These are phyloP conservation scores for Begonia fuchsioides DNA, from an alignment of 306 rosid species.

Conservation along the genomic window DNA sequence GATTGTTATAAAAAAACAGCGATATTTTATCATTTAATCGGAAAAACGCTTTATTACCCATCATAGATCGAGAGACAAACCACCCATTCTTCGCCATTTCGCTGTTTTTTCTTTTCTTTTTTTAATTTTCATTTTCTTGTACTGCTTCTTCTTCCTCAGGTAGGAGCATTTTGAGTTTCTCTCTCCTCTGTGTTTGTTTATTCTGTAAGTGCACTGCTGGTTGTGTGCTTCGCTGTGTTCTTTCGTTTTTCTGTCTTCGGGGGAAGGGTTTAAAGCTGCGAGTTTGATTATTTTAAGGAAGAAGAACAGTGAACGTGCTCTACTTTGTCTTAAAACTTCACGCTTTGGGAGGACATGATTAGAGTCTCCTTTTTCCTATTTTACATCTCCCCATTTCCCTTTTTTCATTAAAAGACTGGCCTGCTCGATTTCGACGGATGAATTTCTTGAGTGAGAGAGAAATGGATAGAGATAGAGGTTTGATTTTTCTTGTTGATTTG, in stretches of 20 bases:
- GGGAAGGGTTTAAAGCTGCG: constrained; percentile 26
- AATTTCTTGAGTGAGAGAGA: constrained; percentile 10
- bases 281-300: constrained; percentile 40
- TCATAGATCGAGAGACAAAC: constrained; percentile 9
- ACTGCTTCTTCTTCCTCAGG: constrained; percentile 10
- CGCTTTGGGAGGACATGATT: constrained; percentile 52
- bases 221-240: constrained; percentile 53
- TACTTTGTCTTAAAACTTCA: constrained; percentile 54
- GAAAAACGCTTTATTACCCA: not conserved
- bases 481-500: too few relatives aligned
- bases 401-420: constrained; percentile 22
- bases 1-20: constrained; percentile 24
- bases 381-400: constrained; percentile 22
- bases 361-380: constrained; percentile 21
- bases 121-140: not conserved
- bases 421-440: constrained; percentile 24
- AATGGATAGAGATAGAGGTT: constrained; percentile 8
- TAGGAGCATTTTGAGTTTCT: constrained; percentile 5
- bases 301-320: constrained; percentile 57
- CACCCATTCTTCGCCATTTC: constrained; percentile 10
- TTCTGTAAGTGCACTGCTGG: constrained; percentile 10
- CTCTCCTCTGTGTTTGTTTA: constrained; percentile 6
- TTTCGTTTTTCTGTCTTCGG: constrained; percentile 1
- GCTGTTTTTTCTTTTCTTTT: constrained; percentile 6
- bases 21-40: constrained; percentile 4